These are phyloP conservation scores for Scedosporium aurantiacum DNA, from an alignment of 2,329 filamentous ascomycete species.

Conservation along the genomic window DNA sequence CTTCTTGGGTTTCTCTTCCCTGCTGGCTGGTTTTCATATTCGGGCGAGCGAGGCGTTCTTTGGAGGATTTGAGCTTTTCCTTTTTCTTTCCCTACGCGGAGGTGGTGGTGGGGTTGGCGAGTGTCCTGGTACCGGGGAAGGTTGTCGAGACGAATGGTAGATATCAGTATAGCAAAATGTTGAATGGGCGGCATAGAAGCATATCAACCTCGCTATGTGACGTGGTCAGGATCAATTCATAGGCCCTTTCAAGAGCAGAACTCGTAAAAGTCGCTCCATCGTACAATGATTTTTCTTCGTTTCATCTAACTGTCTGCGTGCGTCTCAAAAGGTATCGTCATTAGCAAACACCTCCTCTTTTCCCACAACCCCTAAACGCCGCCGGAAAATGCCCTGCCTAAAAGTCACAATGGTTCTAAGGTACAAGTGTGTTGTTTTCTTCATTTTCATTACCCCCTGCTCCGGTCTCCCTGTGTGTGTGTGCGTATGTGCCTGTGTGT, in stretches of 20 bases:
- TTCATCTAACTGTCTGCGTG: not conserved
- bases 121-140: too few relatives aligned
- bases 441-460: not conserved
- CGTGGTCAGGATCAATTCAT: too few relatives aligned
- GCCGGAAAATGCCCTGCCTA: not conserved
- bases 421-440: not conserved
- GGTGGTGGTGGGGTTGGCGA: too few relatives aligned
- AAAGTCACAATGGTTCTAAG: not conserved
- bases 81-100: not conserved
- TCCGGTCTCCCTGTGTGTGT: too few relatives aligned
- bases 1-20: not conserved
- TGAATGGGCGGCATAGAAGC: too few relatives aligned
- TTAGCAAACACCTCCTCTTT: not conserved
- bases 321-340: not conserved
- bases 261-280: not conserved
- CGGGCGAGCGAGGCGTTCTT: slow-evolving; percentile 5
- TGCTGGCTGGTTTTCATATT: not conserved
- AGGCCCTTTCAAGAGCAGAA: too few relatives aligned
- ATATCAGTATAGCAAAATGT: not conserved
- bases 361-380: not conserved
- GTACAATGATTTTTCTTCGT: not conserved
- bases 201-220: too few relatives aligned
- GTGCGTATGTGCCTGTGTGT: too few relatives aligned
- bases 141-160: not conserved
- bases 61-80: not conserved